Conservation (phyloP, 306 rosid species). For the Cicer judaicum region DNA sequence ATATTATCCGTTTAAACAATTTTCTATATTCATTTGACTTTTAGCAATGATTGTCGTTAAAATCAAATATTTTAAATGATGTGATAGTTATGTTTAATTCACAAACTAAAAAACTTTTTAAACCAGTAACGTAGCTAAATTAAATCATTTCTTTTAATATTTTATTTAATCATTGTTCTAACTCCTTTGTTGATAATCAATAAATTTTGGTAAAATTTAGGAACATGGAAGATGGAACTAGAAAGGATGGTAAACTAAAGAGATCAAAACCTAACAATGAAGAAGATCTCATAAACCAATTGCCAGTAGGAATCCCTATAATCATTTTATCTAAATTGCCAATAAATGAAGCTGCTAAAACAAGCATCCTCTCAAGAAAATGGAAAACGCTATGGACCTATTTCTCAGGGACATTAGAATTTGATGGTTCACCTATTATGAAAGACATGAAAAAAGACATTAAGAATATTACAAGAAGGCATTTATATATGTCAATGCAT, state of each 20-base stretch:
- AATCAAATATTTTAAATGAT: too few relatives aligned
- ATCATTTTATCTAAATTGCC: constrained; percentile 45
- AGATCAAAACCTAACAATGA: constrained; percentile 36
- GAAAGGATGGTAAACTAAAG: constrained; percentile 35
- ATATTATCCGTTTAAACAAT: too few relatives aligned
- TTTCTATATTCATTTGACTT: too few relatives aligned
- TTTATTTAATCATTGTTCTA: not conserved
- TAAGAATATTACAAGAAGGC: constrained; percentile 14
- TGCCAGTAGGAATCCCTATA: constrained; percentile 49
- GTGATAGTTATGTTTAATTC: too few relatives aligned
- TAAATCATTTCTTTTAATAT: too few relatives aligned
- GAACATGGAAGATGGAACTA: constrained; percentile 39
- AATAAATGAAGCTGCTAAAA: constrained; percentile 47
- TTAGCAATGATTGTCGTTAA: too few relatives aligned
- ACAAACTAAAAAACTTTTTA: too few relatives aligned
- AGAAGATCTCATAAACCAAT: constrained; percentile 45
- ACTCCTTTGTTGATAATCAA: constrained; percentile 24
- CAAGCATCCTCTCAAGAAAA: constrained; percentile 50
- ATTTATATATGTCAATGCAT: constrained; percentile 40
- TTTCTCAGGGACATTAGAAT: constrained; percentile 46
- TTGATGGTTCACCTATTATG: constrained; percentile 49
- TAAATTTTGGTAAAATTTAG: constrained; percentile 23
- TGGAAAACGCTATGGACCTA: constrained; percentile 46
- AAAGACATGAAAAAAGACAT: constrained; percentile 43
- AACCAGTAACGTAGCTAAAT: too few relatives aligned